Conservation (phyloP, 2,329 filamentous ascomycete genomes). For the Colletotrichum acutatum region DNA sequence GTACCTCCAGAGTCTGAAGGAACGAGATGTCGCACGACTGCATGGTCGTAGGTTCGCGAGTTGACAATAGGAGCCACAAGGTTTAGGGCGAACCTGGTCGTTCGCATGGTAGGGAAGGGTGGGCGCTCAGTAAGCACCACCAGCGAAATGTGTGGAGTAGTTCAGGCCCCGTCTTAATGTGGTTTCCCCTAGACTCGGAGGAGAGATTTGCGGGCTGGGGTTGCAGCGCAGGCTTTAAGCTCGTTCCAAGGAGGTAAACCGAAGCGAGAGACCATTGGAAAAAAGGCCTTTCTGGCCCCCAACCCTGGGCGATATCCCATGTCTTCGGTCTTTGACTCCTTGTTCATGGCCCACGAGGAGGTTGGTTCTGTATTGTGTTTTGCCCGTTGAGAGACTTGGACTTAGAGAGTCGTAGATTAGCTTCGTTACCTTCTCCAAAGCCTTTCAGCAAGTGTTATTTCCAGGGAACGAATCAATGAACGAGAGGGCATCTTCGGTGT, state of each 20-base stretch:
- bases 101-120: neutral
- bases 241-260: conserved; percentile 8
- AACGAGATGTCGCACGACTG: neutral
- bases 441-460: neutral
- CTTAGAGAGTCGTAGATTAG: neutral
- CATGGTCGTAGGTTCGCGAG: neutral
- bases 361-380: neutral
- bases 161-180: neutral
- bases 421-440: neutral
- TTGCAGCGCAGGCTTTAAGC: conserved; percentile 2
- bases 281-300: conserved; percentile 8
- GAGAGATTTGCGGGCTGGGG: conserved; percentile 2
- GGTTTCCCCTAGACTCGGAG: neutral
- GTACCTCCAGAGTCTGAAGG: neutral
- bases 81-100: neutral
- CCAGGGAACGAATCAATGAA: neutral
- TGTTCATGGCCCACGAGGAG: neutral
- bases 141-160: neutral
- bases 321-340: neutral
- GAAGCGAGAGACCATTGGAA: neutral
- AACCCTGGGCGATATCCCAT: neutral
- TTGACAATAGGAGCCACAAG: neutral
- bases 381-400: neutral
- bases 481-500: neutral
- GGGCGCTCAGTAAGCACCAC: conserved; percentile 24